Percentiles rank a stretch among this genome's conserved stretches.
phyloP scores from a whole-genome alignment of 805 yeast species.

The Ogataea paradorogensis region DNA sequence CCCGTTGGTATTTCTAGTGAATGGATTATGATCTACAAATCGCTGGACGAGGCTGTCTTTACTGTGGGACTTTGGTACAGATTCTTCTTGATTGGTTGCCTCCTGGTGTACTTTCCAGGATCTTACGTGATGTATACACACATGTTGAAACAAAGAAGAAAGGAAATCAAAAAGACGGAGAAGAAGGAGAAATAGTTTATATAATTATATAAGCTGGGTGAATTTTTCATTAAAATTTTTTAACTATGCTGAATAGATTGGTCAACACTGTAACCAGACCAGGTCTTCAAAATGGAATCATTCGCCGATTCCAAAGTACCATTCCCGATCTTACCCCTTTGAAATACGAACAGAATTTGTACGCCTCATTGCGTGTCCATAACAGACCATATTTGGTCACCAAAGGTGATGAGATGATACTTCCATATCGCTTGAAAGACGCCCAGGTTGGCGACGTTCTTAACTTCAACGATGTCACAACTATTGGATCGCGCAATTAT shows the following conservation, averaged over 20 bases:
- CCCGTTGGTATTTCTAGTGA: conserved; percentile 94
- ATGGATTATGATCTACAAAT: conserved; percentile 60
- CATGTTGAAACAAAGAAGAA: conserved; percentile 85
- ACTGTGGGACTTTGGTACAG: conserved; percentile 51
- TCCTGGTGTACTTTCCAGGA: conserved; percentile 80
- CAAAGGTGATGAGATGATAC: conserved; percentile 77
- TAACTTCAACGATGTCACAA: conserved; percentile 67
- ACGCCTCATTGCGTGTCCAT: conserved; percentile 80
- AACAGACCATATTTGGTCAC: conserved; percentile 86
- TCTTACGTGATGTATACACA: conserved; percentile 79
- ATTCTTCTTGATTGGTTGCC: conserved; percentile 50
- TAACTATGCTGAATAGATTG: conserved; percentile 7
- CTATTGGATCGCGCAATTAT: conserved; percentile 82
- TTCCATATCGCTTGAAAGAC: conserved; percentile 75
- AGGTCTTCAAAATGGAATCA: not conserved
- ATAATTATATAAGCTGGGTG: not conserved
- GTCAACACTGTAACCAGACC: conserved; percentile 3
- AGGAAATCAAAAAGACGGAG: conserved; percentile 52
- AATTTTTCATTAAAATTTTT: conserved; percentile 3
- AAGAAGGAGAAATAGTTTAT: conserved; percentile 6
- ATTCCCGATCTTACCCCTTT: conserved; percentile 54
- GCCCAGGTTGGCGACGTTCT: conserved; percentile 84
- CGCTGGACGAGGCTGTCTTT: conserved; percentile 65
- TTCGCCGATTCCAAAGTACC: conserved; percentile 6
- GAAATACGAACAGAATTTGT: conserved; percentile 64